Percentiles rank a stretch among this genome's conserved stretches.
Conservation (phyloP, 805 yeast species). For the Millerago galiae region DNA sequence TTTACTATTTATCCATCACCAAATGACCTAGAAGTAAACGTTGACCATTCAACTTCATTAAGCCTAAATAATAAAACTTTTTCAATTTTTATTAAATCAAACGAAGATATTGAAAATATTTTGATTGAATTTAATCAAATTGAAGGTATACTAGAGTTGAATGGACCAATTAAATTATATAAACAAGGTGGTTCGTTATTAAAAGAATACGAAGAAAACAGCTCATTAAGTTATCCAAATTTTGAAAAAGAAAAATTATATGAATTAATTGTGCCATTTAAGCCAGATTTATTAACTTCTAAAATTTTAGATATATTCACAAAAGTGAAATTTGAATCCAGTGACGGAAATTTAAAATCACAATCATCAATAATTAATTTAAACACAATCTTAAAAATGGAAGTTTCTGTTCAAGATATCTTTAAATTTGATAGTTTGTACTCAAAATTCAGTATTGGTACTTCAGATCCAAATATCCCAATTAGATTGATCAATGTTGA, state of each 20-base stretch:
- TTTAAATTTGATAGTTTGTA: conserved; percentile 51
- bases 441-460: conserved; percentile 64
- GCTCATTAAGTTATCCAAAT: not conserved
- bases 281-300: conserved; percentile 16
- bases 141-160: conserved; percentile 2
- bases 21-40: conserved; percentile 15
- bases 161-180: not conserved
- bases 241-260: conserved; percentile 9
- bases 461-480: conserved; percentile 46
- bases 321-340: conserved; percentile 6
- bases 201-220: not conserved
- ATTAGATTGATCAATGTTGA: conserved; percentile 42
- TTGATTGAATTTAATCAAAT: conserved; percentile 6
- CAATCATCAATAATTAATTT: conserved; percentile 25
- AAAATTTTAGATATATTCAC: conserved; percentile 10
- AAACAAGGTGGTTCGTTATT: conserved; percentile 2
- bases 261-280: conserved; percentile 29
- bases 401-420: conserved; percentile 78
- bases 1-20: conserved; percentile 10
- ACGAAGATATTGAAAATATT: conserved; percentile 3
- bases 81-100: conserved; percentile 12
- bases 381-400: conserved; percentile 51
- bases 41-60: conserved; percentile 14
- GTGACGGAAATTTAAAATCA: conserved; percentile 6
- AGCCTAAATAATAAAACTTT: conserved; percentile 14